Percentiles rank a stretch among this genome's conserved stretches.
Conservation (phyloP, 768 basidiomycete species). For the Leccinellum albellum region DNA sequence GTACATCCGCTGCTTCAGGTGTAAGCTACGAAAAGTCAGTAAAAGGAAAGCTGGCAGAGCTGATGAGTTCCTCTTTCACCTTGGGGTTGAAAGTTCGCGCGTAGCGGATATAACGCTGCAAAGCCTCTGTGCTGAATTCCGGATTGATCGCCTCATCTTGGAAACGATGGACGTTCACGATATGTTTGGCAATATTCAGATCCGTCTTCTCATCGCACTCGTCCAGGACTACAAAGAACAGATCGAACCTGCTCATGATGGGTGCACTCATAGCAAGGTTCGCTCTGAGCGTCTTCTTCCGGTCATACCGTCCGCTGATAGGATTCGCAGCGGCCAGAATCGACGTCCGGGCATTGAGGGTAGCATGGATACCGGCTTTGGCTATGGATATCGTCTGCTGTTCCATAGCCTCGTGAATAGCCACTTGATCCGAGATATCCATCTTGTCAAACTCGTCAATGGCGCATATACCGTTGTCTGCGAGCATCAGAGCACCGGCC, state of each 20-base stretch:
- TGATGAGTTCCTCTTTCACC: conserved; percentile 37
- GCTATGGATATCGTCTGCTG: conserved; percentile 99
- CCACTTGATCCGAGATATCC: conserved; percentile 97
- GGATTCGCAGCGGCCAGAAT: conserved; percentile 99
- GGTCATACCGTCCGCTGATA: conserved; percentile 93
- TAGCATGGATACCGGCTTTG: conserved; percentile 98
- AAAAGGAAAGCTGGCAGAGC: not conserved
- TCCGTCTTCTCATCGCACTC: conserved; percentile 94
- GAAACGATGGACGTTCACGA: conserved; percentile 96
- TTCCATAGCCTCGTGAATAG: conserved; percentile 99
- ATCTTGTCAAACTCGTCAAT: conserved; percentile 99
- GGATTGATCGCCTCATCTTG: conserved; percentile 93
- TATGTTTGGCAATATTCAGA: conserved; percentile 91
- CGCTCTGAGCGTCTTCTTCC: conserved; percentile 84
- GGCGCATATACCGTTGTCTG: conserved; percentile 99
- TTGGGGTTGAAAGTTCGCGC: conserved; percentile 98
- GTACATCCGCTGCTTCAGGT: conserved; percentile 83
- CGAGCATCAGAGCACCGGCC: conserved; percentile 97
- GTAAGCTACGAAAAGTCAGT: conserved; percentile 61
- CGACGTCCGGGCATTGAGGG: conserved; percentile 94
- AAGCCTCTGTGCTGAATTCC: conserved; percentile 93
- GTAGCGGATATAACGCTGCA: conserved; percentile 96
- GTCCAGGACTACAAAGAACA: conserved; percentile 97
- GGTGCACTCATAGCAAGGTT: conserved; percentile 98
- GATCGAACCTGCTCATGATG: conserved; percentile 97